Evolutionary conservation across 192 early-diverging fungal species (phyloP).

Genomic region (Fimicolochytrium jonesii): DNA sequence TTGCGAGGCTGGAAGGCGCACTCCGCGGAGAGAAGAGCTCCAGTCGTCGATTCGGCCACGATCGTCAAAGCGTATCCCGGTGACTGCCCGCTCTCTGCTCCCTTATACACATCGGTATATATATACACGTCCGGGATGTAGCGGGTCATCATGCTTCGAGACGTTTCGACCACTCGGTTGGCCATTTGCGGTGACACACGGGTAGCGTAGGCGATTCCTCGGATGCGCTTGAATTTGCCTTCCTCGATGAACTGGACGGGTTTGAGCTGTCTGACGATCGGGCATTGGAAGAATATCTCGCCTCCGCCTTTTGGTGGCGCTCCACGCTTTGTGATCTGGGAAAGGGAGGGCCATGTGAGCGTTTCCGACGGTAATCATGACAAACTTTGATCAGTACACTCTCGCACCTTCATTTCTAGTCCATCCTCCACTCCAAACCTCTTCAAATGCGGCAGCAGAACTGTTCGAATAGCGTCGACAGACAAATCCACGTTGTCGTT

Average conservation of each 20-base stretch:
- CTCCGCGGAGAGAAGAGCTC: slow-evolving; percentile 80
- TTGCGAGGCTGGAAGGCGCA: slow-evolving; percentile 64
- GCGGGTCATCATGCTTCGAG: slow-evolving; percentile 78
- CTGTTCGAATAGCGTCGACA: slow-evolving; percentile 89
- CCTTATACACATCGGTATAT: slow-evolving; percentile 96
- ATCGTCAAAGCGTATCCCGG: slow-evolving; percentile 90
- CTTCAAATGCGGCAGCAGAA: slow-evolving; percentile 75
- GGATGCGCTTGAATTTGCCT: slow-evolving; percentile 87
- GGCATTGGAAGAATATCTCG: slow-evolving; percentile 82
- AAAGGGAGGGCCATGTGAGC: not conserved
- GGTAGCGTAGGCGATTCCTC: slow-evolving; percentile 90
- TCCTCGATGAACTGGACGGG: slow-evolving; percentile 78
- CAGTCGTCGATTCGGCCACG: slow-evolving; percentile 88
- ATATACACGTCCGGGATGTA: slow-evolving; percentile 97
- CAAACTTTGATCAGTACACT: no score
- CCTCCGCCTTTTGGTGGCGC: slow-evolving; percentile 91
- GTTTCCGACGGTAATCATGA: not conserved
- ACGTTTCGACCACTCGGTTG: slow-evolving; percentile 87
- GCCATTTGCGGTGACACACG: slow-evolving; percentile 92
- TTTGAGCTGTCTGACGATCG: slow-evolving; percentile 68
- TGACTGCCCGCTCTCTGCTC: slow-evolving; percentile 77
- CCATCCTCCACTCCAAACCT: slow-evolving; percentile 83
- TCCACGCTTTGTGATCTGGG: slow-evolving; percentile 77
- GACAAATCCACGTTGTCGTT: slow-evolving; percentile 89
- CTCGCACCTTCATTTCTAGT: slow-evolving; percentile 75